Conservation (phyloP, 768 basidiomycete genomes). For the Pleurotus giganteus region DNA sequence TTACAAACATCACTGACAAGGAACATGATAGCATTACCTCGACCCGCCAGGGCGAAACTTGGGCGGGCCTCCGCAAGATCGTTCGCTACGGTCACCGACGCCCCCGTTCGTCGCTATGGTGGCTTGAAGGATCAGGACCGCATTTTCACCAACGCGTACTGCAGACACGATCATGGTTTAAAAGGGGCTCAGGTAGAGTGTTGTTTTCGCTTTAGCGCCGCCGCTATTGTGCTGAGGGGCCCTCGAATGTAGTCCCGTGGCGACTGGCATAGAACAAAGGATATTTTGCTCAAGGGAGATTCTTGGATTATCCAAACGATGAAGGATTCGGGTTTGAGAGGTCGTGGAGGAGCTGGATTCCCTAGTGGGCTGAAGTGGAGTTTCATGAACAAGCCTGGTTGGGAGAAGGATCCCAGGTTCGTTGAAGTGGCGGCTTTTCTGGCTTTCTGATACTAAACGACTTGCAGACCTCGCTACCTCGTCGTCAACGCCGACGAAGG, state of each 20-base stretch:
- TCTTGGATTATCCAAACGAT: slow-evolving; percentile 96
- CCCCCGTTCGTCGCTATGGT: slow-evolving; percentile 90
- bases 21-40: slow-evolving; percentile 20
- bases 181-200: slow-evolving; percentile 86
- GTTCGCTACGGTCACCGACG: slow-evolving; percentile 75
- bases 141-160: slow-evolving; percentile 91
- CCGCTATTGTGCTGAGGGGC: background rate
- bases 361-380: slow-evolving; percentile 97
- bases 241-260: slow-evolving; percentile 75
- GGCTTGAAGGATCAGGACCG: slow-evolving; percentile 94
- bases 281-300: slow-evolving; percentile 93
- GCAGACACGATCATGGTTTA: slow-evolving; percentile 85
- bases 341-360: slow-evolving; percentile 96
- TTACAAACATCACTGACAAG: background rate
- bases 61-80: slow-evolving; percentile 30
- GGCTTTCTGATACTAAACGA: background rate
- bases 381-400: slow-evolving; percentile 99
- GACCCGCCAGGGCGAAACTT: slow-evolving; percentile 25
- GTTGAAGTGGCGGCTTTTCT: slow-evolving; percentile 10
- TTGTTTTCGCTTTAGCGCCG: background rate
- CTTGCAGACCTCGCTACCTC: slow-evolving; percentile 80
- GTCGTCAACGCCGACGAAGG: slow-evolving; percentile 99
- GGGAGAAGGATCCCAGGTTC: slow-evolving; percentile 90
- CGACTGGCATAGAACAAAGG: slow-evolving; percentile 98
- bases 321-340: slow-evolving; percentile 94